Evolutionary conservation across 1,139 yeast genomes (phyloP), one percentile per base, ranked within the genome.

Genomic region (Casaregolazyma suthepensis): DNA sequence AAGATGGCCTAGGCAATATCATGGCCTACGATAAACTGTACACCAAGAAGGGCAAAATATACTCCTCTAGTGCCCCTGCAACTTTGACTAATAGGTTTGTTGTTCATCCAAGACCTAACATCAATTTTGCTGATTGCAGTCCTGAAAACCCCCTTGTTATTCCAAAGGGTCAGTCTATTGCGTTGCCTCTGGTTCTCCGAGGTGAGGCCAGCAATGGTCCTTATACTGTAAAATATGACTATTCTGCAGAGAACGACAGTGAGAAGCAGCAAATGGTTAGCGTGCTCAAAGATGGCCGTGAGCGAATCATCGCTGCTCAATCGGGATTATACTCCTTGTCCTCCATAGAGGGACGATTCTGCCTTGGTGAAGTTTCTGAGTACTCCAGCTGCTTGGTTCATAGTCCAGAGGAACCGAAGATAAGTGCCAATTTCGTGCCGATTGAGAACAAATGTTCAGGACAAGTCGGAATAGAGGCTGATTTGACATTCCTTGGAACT

Each of bases 361-460:
- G 99, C 71, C 73, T 79, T 0, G 90, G 96, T 52, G 72, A 77
- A 13, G 75, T 83, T 43, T 66, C 71, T 48, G 79, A 79, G 53
- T 72, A 78, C 17, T 68, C 80, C 1, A 65, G 70, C 17, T 71
- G 80, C 37, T 59, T 75, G 12, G 76, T 80, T 1, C 73, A 67
- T 46, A 66, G 66, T n/a, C 78, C 78, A 3, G 74, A 83, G 0
- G 72, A 74, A 47, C 82, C 85, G 2, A 69, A 75, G 5, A 71
- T 81, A 19, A 53, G 61, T 4, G 72, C 69, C 37, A 63, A 68
- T 65, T 55, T 76, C 82, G 60, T 73, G 66, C 52, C 81, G 1
- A 81, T 91, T 2, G 74, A 82, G 40, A 98, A 93, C 64, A 81
- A 85, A 55, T 93, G 99, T 72, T 87, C 94, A 37, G 99, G 99